These are phyloP conservation scores for Pseudozyma hubeiensis DNA, from an alignment of 1,284 basidiomycete genomes.

Conservation along the genomic window DNA sequence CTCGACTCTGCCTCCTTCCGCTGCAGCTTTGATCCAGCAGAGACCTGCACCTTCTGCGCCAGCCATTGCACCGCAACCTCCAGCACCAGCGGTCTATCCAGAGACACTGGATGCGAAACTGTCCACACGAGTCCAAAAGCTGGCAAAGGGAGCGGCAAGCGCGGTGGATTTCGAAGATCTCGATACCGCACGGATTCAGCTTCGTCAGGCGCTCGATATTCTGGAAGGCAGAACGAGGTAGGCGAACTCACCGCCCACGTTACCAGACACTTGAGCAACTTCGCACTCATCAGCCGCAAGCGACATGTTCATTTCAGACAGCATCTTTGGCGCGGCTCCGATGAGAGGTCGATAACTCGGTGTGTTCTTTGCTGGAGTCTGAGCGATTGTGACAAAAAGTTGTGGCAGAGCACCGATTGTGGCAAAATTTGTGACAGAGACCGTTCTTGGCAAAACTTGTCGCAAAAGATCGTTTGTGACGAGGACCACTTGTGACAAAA, in stretches of 20 bases:
- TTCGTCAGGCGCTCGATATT: conserved; percentile 60
- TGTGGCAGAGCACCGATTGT: too few species aligned
- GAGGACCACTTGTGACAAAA: too few species aligned
- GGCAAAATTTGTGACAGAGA: too few species aligned
- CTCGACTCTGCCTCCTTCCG: not conserved
- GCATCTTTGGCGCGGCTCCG: too few species aligned
- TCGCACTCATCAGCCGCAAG: too few species aligned
- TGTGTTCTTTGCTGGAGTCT: too few species aligned
- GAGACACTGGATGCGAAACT: conserved; percentile 70
- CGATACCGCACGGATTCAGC: conserved; percentile 58
- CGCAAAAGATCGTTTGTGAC: too few species aligned
- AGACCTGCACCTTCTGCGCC: conserved; percentile 5
- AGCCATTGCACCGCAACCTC: not conserved
- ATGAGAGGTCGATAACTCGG: too few species aligned
- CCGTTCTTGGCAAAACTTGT: too few species aligned
- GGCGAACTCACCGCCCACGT: not conserved
- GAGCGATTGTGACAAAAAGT: too few species aligned
- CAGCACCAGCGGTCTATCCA: conserved; percentile 71
- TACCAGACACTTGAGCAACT: not conserved
- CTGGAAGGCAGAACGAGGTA: conserved; percentile 51
- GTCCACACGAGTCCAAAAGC: conserved; percentile 55
- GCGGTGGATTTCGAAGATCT: conserved; percentile 67
- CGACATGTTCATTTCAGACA: too few species aligned
- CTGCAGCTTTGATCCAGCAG: too few species aligned
- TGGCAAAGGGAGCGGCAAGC: conserved; percentile 61